These are phyloP conservation scores for Trichomonas gallinae DNA, from an alignment of 208 protist genomes.

Conservation along the genomic window DNA sequence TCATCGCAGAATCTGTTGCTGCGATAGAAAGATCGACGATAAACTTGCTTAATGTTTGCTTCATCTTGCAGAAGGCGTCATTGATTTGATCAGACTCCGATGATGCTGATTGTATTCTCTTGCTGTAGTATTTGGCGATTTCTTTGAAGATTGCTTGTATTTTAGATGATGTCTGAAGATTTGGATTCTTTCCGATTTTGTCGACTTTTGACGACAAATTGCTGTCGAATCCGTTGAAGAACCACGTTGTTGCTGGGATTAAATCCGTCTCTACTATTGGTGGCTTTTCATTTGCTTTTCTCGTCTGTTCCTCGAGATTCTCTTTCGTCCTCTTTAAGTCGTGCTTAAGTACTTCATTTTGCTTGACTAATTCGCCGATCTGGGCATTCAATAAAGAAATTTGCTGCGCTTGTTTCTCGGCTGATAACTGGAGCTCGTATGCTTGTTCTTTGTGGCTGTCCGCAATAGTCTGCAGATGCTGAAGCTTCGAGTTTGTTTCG, in stretches of 20 bases:
- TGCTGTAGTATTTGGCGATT: background rate
- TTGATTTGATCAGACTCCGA: background rate
- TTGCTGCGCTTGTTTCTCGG: background rate
- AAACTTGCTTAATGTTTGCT: background rate
- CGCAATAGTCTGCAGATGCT: background rate
- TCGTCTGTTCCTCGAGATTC: background rate
- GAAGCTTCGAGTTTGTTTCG: background rate
- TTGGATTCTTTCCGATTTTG: background rate
- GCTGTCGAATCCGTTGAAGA: background rate
- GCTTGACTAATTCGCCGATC: background rate
- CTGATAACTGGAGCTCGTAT: background rate
- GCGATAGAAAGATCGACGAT: background rate
- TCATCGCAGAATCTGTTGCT: background rate
- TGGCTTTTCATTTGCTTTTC: background rate
- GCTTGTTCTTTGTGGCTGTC: background rate
- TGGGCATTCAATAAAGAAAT: background rate
- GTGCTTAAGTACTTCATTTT: background rate
- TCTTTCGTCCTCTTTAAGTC: background rate
- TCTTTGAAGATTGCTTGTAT: background rate
- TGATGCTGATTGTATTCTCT: background rate
- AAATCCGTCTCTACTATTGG: background rate
- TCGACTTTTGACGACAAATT: background rate
- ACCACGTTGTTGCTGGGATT: background rate
- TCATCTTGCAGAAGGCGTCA: background rate
- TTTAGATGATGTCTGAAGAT: background rate